These are phyloP conservation scores for Lecanicillium sp. DNA, from an alignment of 2,329 filamentous ascomycete genomes.

Conservation along the genomic window DNA sequence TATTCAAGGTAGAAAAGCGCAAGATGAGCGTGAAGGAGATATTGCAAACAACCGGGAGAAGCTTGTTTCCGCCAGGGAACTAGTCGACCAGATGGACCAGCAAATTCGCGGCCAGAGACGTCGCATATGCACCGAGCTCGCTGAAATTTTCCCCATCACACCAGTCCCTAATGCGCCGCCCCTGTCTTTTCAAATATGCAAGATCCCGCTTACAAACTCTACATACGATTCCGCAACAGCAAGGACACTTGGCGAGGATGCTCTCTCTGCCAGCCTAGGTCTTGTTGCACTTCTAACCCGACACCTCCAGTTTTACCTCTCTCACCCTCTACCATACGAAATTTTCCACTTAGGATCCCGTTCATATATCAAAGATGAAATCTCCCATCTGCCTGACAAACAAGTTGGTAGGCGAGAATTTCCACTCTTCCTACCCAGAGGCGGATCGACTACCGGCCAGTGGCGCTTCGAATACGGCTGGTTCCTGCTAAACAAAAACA, in stretches of 20 bases:
- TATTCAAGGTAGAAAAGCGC: conserved; percentile 47
- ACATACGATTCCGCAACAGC: conserved; percentile 50
- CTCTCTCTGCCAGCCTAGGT: conserved; percentile 72
- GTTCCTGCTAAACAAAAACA: conserved; percentile 93
- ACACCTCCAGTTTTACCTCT: conserved; percentile 74
- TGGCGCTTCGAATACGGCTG: conserved; percentile 95
- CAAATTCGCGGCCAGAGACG: conserved; percentile 78
- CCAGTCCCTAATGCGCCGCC: conserved; percentile 48
- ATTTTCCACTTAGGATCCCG: conserved; percentile 65
- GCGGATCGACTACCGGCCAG: conserved; percentile 57
- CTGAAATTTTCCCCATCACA: conserved; percentile 71
- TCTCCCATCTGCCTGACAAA: conserved; percentile 48
- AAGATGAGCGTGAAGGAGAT: conserved; percentile 50
- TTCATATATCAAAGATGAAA: conserved; percentile 67
- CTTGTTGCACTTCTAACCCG: conserved; percentile 68
- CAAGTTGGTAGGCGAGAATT: conserved; percentile 55
- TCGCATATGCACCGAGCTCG: conserved; percentile 77
- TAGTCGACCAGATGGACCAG: conserved; percentile 49
- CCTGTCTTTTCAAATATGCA: conserved; percentile 77
- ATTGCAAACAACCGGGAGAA: conserved; percentile 53
- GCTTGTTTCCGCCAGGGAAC: conserved; percentile 44
- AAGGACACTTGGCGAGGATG: conserved; percentile 52
- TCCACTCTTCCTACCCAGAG: conserved; percentile 62
- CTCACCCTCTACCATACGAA: conserved; percentile 71
- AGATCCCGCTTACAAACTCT: conserved; percentile 71